These are phyloP conservation scores for Solanum pinnatisectum DNA, from an alignment of 257 asterid species.

Conservation along the genomic window DNA sequence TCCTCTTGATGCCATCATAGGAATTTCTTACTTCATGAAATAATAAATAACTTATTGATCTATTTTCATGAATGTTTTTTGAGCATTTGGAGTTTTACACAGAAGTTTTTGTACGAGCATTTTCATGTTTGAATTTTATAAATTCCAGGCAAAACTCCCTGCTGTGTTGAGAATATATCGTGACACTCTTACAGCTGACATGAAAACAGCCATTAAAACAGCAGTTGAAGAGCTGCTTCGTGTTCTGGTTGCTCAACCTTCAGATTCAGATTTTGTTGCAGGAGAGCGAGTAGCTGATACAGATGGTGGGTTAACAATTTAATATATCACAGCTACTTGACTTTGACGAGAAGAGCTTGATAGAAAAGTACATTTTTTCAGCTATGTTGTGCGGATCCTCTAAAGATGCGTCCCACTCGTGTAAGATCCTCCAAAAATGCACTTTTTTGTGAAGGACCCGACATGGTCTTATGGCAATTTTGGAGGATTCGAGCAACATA, in stretches of 20 bases:
- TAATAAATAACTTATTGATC: neutral
- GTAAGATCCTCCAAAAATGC: neutral
- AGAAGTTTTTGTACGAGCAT: neutral
- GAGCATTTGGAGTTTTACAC: neutral
- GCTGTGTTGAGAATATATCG: conserved; percentile 88
- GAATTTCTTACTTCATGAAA: neutral
- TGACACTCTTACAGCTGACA: conserved; percentile 81
- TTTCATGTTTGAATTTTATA: neutral
- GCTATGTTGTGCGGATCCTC: neutral
- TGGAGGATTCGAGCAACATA: neutral
- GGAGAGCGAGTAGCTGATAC: conserved; percentile 71
- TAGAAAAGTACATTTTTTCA: neutral
- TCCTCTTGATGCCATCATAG: neutral
- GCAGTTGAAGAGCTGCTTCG: conserved; percentile 76
- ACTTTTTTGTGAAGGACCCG: neutral
- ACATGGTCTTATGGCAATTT: neutral
- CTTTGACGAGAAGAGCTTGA: neutral
- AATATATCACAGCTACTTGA: neutral
- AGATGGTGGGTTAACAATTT: conserved; percentile 56
- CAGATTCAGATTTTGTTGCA: conserved; percentile 63
- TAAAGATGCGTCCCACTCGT: neutral
- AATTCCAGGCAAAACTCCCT: conserved; percentile 86
- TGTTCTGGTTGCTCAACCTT: conserved; percentile 28
- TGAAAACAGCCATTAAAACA: conserved; percentile 76
- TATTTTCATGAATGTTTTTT: neutral